Evolutionary conservation across 179 eudicot species (phyloP).

Genomic region (Gypsophila paniculata): DNA sequence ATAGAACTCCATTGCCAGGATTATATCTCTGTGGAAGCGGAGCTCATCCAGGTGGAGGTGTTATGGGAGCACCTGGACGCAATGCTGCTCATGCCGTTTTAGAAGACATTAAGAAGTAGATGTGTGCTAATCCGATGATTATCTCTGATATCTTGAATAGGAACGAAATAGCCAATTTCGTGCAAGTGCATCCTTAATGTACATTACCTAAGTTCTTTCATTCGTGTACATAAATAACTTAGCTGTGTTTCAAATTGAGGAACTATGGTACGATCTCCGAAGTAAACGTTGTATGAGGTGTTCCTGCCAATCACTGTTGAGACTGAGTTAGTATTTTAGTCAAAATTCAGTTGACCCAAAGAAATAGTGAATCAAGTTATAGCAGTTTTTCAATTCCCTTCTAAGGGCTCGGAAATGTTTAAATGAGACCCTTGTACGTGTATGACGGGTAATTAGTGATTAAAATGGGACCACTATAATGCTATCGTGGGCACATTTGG

Average conservation of each 20-base stretch:
- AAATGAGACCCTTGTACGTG: too few relatives aligned
- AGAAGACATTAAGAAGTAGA: slow-evolving; percentile 41
- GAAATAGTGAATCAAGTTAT: neutral
- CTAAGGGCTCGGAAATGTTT: too few relatives aligned
- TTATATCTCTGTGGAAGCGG: slow-evolving; percentile 93
- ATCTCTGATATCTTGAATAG: neutral
- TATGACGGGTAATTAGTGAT: neutral
- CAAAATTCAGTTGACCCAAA: neutral
- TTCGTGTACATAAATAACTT: neutral
- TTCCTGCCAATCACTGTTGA: neutral
- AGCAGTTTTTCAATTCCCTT: neutral
- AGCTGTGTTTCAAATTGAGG: neutral
- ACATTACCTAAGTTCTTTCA: neutral
- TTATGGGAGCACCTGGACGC: slow-evolving; percentile 98
- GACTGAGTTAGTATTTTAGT: neutral
- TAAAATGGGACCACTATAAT: too few relatives aligned
- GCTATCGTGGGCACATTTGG: too few relatives aligned
- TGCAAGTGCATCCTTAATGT: neutral
- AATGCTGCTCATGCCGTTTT: slow-evolving; percentile 77
- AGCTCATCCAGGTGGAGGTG: slow-evolving; percentile 97
- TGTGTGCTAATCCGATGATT: neutral
- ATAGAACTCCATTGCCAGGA: slow-evolving; percentile 81
- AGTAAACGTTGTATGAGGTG: neutral
- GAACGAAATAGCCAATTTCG: neutral
- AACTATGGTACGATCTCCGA: neutral